These are phyloP conservation scores for Zangia roseola DNA, from an alignment of 768 basidiomycete genomes.

Conservation along the genomic window DNA sequence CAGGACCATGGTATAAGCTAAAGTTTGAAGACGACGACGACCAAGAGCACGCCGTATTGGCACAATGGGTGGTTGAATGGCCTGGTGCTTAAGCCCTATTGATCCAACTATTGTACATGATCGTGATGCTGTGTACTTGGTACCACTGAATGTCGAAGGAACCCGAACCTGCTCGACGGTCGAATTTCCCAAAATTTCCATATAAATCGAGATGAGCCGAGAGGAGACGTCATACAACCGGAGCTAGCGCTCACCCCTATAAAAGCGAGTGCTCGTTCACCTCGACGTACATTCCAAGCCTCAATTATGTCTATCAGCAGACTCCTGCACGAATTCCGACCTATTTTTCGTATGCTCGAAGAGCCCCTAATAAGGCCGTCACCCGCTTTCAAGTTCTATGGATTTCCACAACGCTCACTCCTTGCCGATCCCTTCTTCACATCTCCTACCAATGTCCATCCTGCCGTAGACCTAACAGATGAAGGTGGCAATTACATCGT, in stretches of 20 bases:
- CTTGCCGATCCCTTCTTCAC: conserved; percentile 53
- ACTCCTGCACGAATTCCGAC: conserved; percentile 68
- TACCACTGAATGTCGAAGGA: neutral
- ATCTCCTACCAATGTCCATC: conserved; percentile 36
- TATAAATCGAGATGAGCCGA: conserved; percentile 18
- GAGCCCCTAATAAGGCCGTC: conserved; percentile 53
- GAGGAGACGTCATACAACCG: conserved; percentile 9
- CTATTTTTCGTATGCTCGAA: conserved; percentile 73
- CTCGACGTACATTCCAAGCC: neutral
- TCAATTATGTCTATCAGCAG: conserved; percentile 77
- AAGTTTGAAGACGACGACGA: conserved; percentile 90
- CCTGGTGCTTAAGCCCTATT: conserved; percentile 41
- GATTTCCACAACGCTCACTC: conserved; percentile 34
- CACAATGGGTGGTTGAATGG: conserved; percentile 82
- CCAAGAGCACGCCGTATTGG: conserved; percentile 73
- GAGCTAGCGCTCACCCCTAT: conserved; percentile 6
- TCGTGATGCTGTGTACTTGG: no score
- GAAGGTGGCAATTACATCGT: conserved; percentile 62
- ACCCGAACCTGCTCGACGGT: no score
- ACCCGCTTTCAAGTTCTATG: conserved; percentile 22
- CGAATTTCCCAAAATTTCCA: no score
- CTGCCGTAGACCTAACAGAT: conserved; percentile 69
- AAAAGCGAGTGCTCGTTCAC: neutral
- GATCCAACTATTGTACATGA: no score
- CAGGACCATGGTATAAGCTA: conserved; percentile 65